These are phyloP conservation scores for Ustilago esculenta DNA, from an alignment of 1,284 basidiomycete genomes.

Conservation along the genomic window DNA sequence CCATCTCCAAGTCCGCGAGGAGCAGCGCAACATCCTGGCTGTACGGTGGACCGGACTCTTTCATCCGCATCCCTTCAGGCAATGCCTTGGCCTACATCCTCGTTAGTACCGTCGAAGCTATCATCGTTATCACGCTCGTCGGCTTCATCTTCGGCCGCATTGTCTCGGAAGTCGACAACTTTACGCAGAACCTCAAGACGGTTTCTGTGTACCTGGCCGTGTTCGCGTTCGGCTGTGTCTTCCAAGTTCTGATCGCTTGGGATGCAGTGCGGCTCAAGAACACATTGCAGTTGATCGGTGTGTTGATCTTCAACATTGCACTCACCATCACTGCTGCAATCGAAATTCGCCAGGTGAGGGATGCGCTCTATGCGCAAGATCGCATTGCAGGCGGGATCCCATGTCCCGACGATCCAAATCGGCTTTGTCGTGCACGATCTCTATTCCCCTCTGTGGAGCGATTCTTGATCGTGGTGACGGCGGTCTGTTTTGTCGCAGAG, in stretches of 20 bases:
- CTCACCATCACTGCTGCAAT: slow-evolving; percentile 53
- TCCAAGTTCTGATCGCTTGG: slow-evolving; percentile 52
- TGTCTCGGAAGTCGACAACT: slow-evolving; percentile 26
- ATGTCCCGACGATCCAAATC: slow-evolving; percentile 22
- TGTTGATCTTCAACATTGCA: slow-evolving; percentile 58
- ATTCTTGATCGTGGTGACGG: slow-evolving; percentile 54
- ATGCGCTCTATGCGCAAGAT: slow-evolving; percentile 49
- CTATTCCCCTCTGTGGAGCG: slow-evolving; percentile 45
- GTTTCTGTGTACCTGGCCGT: slow-evolving; percentile 58
- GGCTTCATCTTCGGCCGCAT: slow-evolving; percentile 52
- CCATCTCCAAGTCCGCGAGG: slow-evolving; percentile 29
- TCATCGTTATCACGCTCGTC: slow-evolving; percentile 50
- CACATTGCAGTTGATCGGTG: slow-evolving; percentile 59
- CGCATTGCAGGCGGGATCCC: slow-evolving; percentile 26
- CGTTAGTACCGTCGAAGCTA: slow-evolving; percentile 42
- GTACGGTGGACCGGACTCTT: slow-evolving; percentile 19
- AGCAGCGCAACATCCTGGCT: slow-evolving; percentile 33
- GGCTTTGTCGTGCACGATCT: slow-evolving; percentile 25
- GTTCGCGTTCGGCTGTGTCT: slow-evolving; percentile 56
- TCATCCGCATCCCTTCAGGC: slow-evolving; percentile 32
- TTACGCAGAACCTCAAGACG: slow-evolving; percentile 60
- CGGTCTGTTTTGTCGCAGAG: slow-evolving; percentile 49
- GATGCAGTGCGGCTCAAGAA: slow-evolving; percentile 60
- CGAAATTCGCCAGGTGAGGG: slow-evolving; percentile 55
- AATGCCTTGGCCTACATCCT: slow-evolving; percentile 28